Evolutionary conservation across 768 basidiomycete species (phyloP), one percentile per base, ranked within the genome.

Genomic region (Leucocoprinus birnbaumii): DNA sequence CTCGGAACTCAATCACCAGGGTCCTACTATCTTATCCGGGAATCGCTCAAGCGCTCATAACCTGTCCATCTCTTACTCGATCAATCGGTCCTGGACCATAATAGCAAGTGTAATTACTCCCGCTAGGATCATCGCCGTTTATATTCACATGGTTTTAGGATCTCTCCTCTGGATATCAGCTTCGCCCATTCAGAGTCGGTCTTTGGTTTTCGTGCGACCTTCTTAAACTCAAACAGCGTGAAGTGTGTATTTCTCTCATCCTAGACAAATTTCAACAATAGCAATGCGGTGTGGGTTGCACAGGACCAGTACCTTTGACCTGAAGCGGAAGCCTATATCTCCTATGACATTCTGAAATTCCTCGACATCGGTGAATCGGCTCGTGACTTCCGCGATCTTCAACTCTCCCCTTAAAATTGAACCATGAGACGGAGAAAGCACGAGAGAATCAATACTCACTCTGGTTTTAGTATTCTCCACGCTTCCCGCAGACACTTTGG

Each of bases 91-190:
- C 31, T 31, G 31, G 11, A 11, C 31, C 31, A 31, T 31, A 38
- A 10, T 3, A 38, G 13, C 38, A 10, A 3, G 16, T 3, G 9
- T 38, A n/a, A 27, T 58, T 43, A 43, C 22, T 22, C 22, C 21
- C 25, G 27, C 16, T 25, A 38, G 25, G 27, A n/a, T 80, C 70
- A 96, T 65, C 94, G 78, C 61, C 89, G 79, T 67, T 96, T 97
- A 68, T 97, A 97, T 72, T 96, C 91, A 69, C 94, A 97, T 34
- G 94, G 85, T 68, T 91, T 92, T 55, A 97, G 74, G 35, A 90
- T 62, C 53, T 68, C 64, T 14, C 83, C 80, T 62, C 75, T 79
- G 8, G 73, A 71, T 62, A 81, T 48, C 21, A 92, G 59, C 41
- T 73, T 73, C 10, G 62, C 65, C 86, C 88, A 94, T 56, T 87